phyloP scores from a whole-genome alignment of 345 rosid genomes.

The Arabis alpina region DNA sequence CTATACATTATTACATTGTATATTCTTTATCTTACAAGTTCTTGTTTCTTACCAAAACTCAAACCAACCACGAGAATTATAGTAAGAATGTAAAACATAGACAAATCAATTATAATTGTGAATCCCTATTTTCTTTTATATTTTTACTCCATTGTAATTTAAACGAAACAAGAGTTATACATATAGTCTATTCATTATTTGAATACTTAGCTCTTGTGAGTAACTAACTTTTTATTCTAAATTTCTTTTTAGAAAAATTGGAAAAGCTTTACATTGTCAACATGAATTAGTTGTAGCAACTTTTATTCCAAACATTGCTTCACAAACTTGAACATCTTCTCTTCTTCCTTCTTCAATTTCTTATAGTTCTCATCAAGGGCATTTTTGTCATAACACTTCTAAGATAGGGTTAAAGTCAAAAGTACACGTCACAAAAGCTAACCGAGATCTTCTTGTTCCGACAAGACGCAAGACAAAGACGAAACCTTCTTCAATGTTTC shows the following conservation, averaged over 20 bases:
- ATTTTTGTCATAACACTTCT: neutral
- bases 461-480: conserved; percentile 35
- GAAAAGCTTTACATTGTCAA: conserved; percentile 37
- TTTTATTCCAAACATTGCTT: conserved; percentile 44
- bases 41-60: too few species aligned
- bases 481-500: conserved; percentile 32
- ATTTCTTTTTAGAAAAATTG: neutral
- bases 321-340: conserved; percentile 43
- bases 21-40: too few species aligned
- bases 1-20: too few species aligned
- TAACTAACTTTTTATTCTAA: conserved; percentile 21
- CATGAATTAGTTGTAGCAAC: conserved; percentile 48
- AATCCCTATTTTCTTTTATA: neutral
- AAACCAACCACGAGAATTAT: too few species aligned
- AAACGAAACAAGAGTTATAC: neutral
- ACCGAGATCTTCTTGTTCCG: conserved; percentile 41
- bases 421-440: conserved; percentile 38
- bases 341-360: conserved; percentile 1
- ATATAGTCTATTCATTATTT: neutral
- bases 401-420: conserved; percentile 37
- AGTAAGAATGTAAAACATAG: too few species aligned
- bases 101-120: neutral
- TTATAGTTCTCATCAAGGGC: conserved; percentile 26
- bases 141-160: neutral
- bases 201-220: conserved; percentile 23